Evolutionary conservation across 2,329 filamentous ascomycete species (phyloP), one percentile per base, ranked within the genome.

Genomic region (Camillea tinctor): DNA sequence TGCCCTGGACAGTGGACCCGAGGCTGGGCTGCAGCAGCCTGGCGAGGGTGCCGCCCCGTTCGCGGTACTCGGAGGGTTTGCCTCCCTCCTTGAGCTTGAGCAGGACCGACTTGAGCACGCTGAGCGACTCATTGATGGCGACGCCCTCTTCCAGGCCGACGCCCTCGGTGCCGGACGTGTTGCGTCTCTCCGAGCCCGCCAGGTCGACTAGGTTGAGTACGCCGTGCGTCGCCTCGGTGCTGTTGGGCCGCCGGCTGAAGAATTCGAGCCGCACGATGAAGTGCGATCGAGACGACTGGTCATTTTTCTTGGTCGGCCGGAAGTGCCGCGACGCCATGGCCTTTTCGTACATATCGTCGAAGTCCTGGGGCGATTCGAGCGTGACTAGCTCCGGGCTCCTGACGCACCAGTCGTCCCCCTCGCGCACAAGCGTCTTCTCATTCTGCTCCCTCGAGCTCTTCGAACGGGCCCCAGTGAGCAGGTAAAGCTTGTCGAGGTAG

Each of bases 161-260:
- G 49, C 65, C 65, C 22, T 60, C 49, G 4, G 63, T 65, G 9
- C 60, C 57, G 8, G 68, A 63, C 50, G 66, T 59, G 13, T 55
- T 53, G 23, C 48, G 30, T 11, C 48, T 49, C 76, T 98, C 95
- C 15, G 91, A 95, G 48, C 95, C 95, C 13, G 94, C 95, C 66
- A 99, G 82, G 76, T 99, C 95, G 24, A 98, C 94, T 2, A 99
- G 83, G 74, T 97, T 97, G 60, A 98, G 85, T 0, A 92, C 95
- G 22, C 94, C 93, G 74, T 73, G 71, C 66, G n/a, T 97, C 96
- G 1, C 13, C 23, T 71, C 66, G n/a, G 97, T 96, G 1, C 13
- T 22, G 13, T 4, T 52, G 24, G 36, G 40, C 26, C 11, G 19
- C 60, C 80, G 78, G n/a, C 84, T 84, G 15, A 80, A 78, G 2